These are phyloP conservation scores for Vickermania ingenoplastis DNA, from an alignment of 208 protist genomes.

Conservation along the genomic window DNA sequence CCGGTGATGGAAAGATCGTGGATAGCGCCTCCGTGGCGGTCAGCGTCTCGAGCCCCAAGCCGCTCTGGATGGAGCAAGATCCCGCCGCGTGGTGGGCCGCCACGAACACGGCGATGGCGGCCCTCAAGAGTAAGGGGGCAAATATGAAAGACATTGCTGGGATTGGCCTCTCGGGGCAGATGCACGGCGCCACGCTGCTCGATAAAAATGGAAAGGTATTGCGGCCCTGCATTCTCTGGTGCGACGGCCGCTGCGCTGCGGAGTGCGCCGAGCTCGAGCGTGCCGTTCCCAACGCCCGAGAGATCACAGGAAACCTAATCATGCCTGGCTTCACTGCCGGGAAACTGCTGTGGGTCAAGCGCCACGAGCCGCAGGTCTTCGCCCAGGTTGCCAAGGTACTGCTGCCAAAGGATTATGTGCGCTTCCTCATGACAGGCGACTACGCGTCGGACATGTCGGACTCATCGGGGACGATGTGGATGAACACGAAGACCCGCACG, in stretches of 20 bases:
- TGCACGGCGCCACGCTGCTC: constrained; percentile 66
- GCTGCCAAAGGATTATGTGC: constrained; percentile 70
- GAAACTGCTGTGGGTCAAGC: constrained; percentile 67
- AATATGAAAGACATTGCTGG: constrained; percentile 37
- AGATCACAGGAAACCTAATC: constrained; percentile 70
- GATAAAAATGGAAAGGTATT: constrained; percentile 44
- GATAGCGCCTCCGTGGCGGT: constrained; percentile 40
- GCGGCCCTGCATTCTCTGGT: constrained; percentile 74
- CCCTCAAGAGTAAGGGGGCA: constrained; percentile 29
- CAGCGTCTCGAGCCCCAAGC: constrained; percentile 44
- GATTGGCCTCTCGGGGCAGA: constrained; percentile 62
- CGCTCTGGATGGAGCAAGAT: constrained; percentile 69
- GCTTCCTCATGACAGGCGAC: constrained; percentile 55
- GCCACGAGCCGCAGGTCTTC: constrained; percentile 57
- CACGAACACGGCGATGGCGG: constrained; percentile 40
- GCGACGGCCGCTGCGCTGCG: constrained; percentile 50
- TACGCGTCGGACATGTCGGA: constrained; percentile 67
- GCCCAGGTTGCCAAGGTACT: constrained; percentile 48
- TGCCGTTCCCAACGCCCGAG: constrained; percentile 34
- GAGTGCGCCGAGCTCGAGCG: constrained; percentile 65
- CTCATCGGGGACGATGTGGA: constrained; percentile 65
- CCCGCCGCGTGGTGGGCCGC: constrained; percentile 45
- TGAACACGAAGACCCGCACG: constrained; percentile 52
- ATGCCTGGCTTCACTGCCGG: constrained; percentile 79
- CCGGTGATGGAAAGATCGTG: constrained; percentile 29